Base-by-base conservation (phyloP, 441 rosid genomes). In the Euphorbia schlechtendalii region DNA sequence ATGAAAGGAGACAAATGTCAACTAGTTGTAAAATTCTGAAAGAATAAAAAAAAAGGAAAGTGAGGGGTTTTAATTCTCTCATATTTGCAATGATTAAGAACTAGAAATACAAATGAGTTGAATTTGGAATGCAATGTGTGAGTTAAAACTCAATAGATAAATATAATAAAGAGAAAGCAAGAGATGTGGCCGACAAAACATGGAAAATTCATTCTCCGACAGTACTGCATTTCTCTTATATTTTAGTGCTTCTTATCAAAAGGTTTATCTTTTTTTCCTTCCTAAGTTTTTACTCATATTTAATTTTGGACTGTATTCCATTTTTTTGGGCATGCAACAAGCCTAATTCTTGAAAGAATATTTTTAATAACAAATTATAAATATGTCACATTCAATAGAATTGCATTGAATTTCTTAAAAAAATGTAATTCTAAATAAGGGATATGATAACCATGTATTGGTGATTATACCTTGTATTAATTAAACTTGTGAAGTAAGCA, bases 121-220 rank as follows among this genome's bases (percentile, higher is more conserved):
- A 69, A 73, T 76, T 34, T 5, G 40, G 62, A 46, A 46, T 46
- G 51, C 0, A 46, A 14, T 49, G 67, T 51, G 46, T 48, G 64
- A 56, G 41, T 56, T 18, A 43, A 32, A 67, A 64, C 18, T 48
- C 1, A 36, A 51, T 12, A 21, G 2, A 15, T 14, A 17, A 13
- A 32, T 28, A 55, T 3, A 54, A 13, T 43, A 43, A 14, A 21
- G 8, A 69, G 40, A 3, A 56, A 21, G 41, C 41, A 15, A 51
- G 46, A 49, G 60, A 49, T 18, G 59, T 83, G 87, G 90, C 82
- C 85, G 80, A 83, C 85, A 79, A 73, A 66, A 80, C 79, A 76
- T 70, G 72, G 54, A 34, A 58, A 68, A 71, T 67, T 77, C 72
- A 73, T 80, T 48, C 70, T 68, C 43, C 73, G 55, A 66, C 65